A percentile compares a stretch with the other conserved stretches of the same genome.
Conservation (phyloP, 1,139 yeast genomes). For the Entelexis sorbosivorans region DNA sequence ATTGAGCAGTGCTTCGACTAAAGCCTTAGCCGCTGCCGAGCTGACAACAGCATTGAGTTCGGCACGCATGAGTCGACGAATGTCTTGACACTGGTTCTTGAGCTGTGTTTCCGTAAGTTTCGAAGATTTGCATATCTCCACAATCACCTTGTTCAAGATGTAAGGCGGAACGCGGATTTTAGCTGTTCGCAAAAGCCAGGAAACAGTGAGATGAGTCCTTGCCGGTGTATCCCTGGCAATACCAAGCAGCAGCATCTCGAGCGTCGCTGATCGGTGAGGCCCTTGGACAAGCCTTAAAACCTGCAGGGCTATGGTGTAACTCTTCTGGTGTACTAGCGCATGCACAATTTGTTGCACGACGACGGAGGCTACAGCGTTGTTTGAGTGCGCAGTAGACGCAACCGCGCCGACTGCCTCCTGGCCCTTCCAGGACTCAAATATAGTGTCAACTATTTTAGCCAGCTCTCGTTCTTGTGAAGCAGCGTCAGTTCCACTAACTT, state of each 20-base stretch:
- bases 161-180: conserved; percentile 12
- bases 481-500: not conserved
- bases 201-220: conserved; percentile 14
- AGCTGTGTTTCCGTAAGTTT: conserved; percentile 22
- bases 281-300: conserved; percentile 15
- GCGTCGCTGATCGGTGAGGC: conserved; percentile 11
- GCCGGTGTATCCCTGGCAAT: conserved; percentile 21
- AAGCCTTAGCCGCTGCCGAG: conserved; percentile 18
- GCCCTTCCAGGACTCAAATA: not conserved
- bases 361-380: conserved; percentile 1
- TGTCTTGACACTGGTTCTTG: conserved; percentile 19
- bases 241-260: conserved; percentile 17
- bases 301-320: conserved; percentile 21
- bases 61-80: conserved; percentile 10
- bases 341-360: conserved; percentile 4
- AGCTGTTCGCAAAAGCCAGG: conserved; percentile 17
- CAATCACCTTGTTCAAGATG: conserved; percentile 20
- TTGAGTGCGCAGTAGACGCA: not conserved
- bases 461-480: not conserved
- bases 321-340: conserved; percentile 16
- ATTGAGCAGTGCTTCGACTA: conserved; percentile 22
- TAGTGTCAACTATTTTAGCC: not conserved
- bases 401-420: not conserved
- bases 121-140: conserved; percentile 13
- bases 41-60: conserved; percentile 8